Evolutionary conservation across 2,329 filamentous ascomycete species (phyloP).

Genomic region (Epichloe uncinata): DNA sequence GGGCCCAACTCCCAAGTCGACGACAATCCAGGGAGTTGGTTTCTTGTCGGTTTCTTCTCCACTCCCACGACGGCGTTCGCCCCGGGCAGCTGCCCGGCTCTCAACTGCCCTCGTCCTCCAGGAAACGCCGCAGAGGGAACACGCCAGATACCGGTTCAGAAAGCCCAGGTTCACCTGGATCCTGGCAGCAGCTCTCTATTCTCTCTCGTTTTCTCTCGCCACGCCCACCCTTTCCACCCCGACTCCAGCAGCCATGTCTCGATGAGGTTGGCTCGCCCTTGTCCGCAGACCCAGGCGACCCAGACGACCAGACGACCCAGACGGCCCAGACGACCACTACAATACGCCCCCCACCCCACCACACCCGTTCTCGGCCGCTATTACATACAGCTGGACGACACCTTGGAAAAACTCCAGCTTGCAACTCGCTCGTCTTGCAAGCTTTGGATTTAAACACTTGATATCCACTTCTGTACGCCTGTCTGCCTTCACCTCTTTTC

Average conservation of each 20-base stretch:
- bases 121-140: constrained; percentile 5
- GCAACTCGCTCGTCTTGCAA: constrained; percentile 1
- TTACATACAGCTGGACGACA: constrained; percentile 31
- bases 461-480: constrained; percentile 13
- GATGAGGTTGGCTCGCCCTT: constrained; percentile 31
- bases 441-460: neutral
- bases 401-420: constrained; percentile 22
- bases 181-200: constrained; percentile 1
- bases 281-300: constrained; percentile 19
- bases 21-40: constrained; percentile 5
- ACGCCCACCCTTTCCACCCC: constrained; percentile 5
- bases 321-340: neutral
- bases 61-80: constrained; percentile 9
- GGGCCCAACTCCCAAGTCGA: constrained; percentile 7
- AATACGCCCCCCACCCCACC: constrained; percentile 23
- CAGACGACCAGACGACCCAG: neutral
- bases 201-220: neutral
- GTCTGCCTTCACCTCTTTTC: constrained; percentile 10
- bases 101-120: constrained; percentile 1
- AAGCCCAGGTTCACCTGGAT: constrained; percentile 5
- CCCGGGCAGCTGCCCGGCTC: constrained; percentile 8
- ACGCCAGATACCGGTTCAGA: constrained; percentile 8
- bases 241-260: constrained; percentile 24
- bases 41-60: constrained; percentile 5
- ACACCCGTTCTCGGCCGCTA: constrained; percentile 17